These are phyloP conservation scores for Pichia sp. DNA, from an alignment of 1,139 yeast species.

Conservation along the genomic window DNA sequence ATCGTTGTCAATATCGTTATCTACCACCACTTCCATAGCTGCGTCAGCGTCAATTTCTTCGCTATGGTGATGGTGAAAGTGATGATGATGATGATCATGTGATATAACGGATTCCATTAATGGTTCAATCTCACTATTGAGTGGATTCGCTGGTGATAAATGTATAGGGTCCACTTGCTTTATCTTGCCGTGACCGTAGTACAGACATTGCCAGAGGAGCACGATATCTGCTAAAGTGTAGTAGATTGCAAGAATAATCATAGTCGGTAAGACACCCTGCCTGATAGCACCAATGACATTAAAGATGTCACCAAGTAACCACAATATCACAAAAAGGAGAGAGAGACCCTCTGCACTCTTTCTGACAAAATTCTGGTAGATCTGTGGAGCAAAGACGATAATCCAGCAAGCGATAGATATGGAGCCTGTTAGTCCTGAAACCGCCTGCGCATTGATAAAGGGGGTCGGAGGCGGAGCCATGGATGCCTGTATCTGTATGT, in stretches of 20 bases:
- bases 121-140: slow-evolving; percentile 49
- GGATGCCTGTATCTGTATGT: not conserved
- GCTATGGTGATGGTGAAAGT: slow-evolving; percentile 10
- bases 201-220: slow-evolving; percentile 70
- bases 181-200: slow-evolving; percentile 50
- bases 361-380: slow-evolving; percentile 81
- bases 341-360: slow-evolving; percentile 85
- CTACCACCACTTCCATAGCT: slow-evolving; percentile 12
- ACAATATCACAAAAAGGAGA: slow-evolving; percentile 68
- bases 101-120: slow-evolving; percentile 27
- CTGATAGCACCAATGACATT: slow-evolving; percentile 82
- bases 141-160: slow-evolving; percentile 84
- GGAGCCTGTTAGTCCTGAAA: slow-evolving; percentile 84
- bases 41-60: slow-evolving; percentile 12
- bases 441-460: slow-evolving; percentile 63
- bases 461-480: slow-evolving; percentile 57
- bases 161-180: slow-evolving; percentile 68
- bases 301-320: slow-evolving; percentile 88
- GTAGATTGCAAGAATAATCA: slow-evolving; percentile 84
- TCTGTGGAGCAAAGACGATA: slow-evolving; percentile 94
- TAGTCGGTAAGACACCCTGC: slow-evolving; percentile 87
- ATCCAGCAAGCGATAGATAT: slow-evolving; percentile 97
- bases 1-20: slow-evolving; percentile 7
- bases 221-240: slow-evolving; percentile 88
- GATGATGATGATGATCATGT: slow-evolving; percentile 17